Evolutionary conservation across 2,329 filamentous ascomycete genomes (phyloP).

Genomic region (Gnomoniopsis smithogilvyi): DNA sequence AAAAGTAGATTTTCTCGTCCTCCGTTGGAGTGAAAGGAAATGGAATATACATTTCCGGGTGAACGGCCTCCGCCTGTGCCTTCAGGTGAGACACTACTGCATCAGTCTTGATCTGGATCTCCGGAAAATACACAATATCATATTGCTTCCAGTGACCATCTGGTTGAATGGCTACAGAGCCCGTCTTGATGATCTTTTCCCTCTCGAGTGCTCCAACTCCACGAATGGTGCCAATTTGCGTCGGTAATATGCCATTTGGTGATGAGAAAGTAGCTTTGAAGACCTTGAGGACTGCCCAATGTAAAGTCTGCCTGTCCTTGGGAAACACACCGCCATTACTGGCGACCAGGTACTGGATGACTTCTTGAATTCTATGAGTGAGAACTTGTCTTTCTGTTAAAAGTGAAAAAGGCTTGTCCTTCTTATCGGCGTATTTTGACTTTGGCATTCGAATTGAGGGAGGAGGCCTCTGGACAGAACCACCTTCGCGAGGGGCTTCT

Average conservation of each 20-base stretch:
- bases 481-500: background rate
- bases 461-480: slow-evolving; percentile 5
- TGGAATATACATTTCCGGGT: slow-evolving; percentile 43
- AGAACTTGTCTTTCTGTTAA: slow-evolving; percentile 14
- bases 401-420: slow-evolving; percentile 9
- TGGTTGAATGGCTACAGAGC: slow-evolving; percentile 13
- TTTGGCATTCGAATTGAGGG: background rate
- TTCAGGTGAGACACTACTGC: slow-evolving; percentile 40
- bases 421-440: background rate
- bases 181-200: slow-evolving; percentile 17
- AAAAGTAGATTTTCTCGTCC: slow-evolving; percentile 32
- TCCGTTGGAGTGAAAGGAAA: slow-evolving; percentile 33
- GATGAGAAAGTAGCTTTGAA: slow-evolving; percentile 40
- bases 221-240: slow-evolving; percentile 2
- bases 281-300: slow-evolving; percentile 41
- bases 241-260: slow-evolving; percentile 32
- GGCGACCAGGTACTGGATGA: slow-evolving; percentile 39
- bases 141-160: slow-evolving; percentile 13
- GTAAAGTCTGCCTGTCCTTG: slow-evolving; percentile 43
- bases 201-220: slow-evolving; percentile 30
- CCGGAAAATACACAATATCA: slow-evolving; percentile 37
- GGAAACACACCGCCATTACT: slow-evolving; percentile 46
- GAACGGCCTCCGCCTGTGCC: slow-evolving; percentile 43
- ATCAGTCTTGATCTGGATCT: slow-evolving; percentile 37
- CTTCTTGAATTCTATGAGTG: slow-evolving; percentile 33